These are phyloP conservation scores for Ophiocordyceps camponoti-saundersi DNA, from an alignment of 2,329 filamentous ascomycete genomes.

Conservation along the genomic window DNA sequence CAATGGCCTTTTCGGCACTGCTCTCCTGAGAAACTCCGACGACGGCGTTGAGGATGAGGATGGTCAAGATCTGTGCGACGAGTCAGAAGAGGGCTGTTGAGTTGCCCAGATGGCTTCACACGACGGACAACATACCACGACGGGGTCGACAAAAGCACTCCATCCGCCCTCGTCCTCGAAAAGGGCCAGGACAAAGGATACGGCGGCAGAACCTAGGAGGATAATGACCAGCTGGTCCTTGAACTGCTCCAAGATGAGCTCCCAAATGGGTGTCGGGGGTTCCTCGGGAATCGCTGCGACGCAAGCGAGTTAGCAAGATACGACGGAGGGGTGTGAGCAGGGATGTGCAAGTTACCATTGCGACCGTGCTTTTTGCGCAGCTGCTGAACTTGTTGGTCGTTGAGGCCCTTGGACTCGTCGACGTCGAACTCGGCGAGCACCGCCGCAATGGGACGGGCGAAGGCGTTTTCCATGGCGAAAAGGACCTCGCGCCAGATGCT, in stretches of 20 bases:
- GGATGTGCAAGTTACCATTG: slow-evolving; percentile 35
- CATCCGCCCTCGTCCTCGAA: slow-evolving; percentile 89
- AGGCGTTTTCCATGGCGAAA: slow-evolving; percentile 43
- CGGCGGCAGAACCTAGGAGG: slow-evolving; percentile 74
- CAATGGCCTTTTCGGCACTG: slow-evolving; percentile 95
- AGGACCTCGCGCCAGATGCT: slow-evolving; percentile 1
- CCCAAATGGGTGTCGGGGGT: slow-evolving; percentile 87
- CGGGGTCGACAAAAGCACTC: slow-evolving; percentile 93
- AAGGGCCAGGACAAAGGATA: slow-evolving; percentile 84
- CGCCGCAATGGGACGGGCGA: slow-evolving; percentile 36
- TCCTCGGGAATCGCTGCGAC: slow-evolving; percentile 54
- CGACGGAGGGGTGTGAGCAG: not conserved
- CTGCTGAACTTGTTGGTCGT: slow-evolving; percentile 37
- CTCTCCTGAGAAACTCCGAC: slow-evolving; percentile 98
- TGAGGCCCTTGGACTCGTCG: slow-evolving; percentile 36
- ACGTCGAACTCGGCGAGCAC: slow-evolving; percentile 43
- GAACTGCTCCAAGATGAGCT: slow-evolving; percentile 95
- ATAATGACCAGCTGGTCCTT: slow-evolving; percentile 98
- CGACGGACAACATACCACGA: slow-evolving; percentile 52
- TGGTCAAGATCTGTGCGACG: slow-evolving; percentile 65
- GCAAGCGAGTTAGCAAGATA: slow-evolving; percentile 3
- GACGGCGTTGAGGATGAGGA: slow-evolving; percentile 88
- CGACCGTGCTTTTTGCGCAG: slow-evolving; percentile 43
- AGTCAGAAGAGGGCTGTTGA: not conserved
- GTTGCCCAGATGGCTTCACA: not conserved